These are phyloP conservation scores for Colletotrichum sp. DNA, from an alignment of 2,329 filamentous ascomycete species.

Conservation along the genomic window DNA sequence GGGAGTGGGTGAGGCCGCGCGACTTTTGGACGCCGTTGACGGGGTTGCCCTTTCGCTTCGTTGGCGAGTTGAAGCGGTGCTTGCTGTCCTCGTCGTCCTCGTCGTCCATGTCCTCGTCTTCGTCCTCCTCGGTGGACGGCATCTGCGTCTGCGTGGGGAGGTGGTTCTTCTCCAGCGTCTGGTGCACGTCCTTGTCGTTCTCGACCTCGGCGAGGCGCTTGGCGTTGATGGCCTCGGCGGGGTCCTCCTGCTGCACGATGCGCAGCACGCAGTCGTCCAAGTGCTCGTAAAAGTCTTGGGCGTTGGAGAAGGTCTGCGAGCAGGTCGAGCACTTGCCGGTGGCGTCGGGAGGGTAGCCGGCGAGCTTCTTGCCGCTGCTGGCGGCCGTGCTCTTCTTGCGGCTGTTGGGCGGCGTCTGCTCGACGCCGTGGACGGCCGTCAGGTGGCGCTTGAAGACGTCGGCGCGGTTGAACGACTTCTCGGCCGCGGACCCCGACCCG, in stretches of 20 bases:
- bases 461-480: slow-evolving; percentile 95
- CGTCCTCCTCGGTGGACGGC: slow-evolving; percentile 35
- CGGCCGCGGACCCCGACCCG: slow-evolving; percentile 83
- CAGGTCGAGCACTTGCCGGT: slow-evolving; percentile 97
- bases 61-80: slow-evolving; percentile 44
- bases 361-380: slow-evolving; percentile 66
- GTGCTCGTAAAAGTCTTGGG: slow-evolving; percentile 99
- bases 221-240: slow-evolving; percentile 71
- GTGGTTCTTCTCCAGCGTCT: slow-evolving; percentile 69
- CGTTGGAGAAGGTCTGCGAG: slow-evolving; percentile 86
- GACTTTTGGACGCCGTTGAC: slow-evolving; percentile 67
- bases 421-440: slow-evolving; percentile 88
- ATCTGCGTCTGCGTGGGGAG: slow-evolving; percentile 52
- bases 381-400: slow-evolving; percentile 68
- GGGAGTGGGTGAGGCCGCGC: slow-evolving; percentile 78
- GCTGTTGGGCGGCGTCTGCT: slow-evolving; percentile 91
- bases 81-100: slow-evolving; percentile 58
- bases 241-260: slow-evolving; percentile 75
- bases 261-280: slow-evolving; percentile 78
- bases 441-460: slow-evolving; percentile 96
- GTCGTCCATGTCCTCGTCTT: slow-evolving; percentile 57
- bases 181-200: slow-evolving; percentile 65
- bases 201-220: slow-evolving; percentile 70
- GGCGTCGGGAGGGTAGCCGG: slow-evolving; percentile 75
- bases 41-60: slow-evolving; percentile 63